A percentile compares a stretch with the other conserved stretches of the same genome.
phyloP scores from a whole-genome alignment of 306 rosid genomes.

The Ceratonia siliqua region DNA sequence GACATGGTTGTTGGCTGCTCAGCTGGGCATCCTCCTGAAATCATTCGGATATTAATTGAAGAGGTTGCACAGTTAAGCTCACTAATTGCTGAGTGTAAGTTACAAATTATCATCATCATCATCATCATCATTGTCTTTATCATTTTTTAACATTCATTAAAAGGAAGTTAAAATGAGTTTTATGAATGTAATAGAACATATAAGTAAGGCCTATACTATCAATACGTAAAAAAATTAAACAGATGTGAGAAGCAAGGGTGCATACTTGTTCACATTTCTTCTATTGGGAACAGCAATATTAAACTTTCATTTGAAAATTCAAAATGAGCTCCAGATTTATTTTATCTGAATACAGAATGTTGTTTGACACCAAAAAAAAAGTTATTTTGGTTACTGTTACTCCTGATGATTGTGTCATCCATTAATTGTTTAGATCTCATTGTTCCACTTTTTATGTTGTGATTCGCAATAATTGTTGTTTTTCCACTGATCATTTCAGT shows the following conservation, averaged over 20 bases:
- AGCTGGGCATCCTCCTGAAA: constrained; percentile 92
- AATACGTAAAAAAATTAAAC: constrained; percentile 9
- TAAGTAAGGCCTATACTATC: neutral
- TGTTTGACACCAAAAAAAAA: constrained; percentile 7
- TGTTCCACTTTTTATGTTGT: constrained; percentile 18
- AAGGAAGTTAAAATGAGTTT: constrained; percentile 29
- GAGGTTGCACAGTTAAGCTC: constrained; percentile 73
- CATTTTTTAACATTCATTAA: neutral
- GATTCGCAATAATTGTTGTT: constrained; percentile 36
- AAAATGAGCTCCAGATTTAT: constrained; percentile 1
- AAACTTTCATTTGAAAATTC: constrained; percentile 20
- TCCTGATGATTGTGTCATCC: neutral
- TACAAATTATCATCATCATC: constrained; percentile 20
- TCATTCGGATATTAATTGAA: constrained; percentile 68
- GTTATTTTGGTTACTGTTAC: constrained; percentile 15
- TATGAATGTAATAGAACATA: constrained; percentile 2
- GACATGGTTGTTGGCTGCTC: constrained; percentile 80
- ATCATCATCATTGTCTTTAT: constrained; percentile 13
- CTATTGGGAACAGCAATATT: neutral
- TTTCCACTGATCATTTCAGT: constrained; percentile 54
- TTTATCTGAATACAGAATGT: constrained; percentile 23
- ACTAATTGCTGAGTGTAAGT: constrained; percentile 82
- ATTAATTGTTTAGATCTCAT: neutral
- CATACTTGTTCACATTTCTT: constrained; percentile 17
- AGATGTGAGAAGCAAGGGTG: constrained; percentile 15